Base-by-base conservation (phyloP, 805 yeast genomes). In the Candida taoyuanica region DNA sequence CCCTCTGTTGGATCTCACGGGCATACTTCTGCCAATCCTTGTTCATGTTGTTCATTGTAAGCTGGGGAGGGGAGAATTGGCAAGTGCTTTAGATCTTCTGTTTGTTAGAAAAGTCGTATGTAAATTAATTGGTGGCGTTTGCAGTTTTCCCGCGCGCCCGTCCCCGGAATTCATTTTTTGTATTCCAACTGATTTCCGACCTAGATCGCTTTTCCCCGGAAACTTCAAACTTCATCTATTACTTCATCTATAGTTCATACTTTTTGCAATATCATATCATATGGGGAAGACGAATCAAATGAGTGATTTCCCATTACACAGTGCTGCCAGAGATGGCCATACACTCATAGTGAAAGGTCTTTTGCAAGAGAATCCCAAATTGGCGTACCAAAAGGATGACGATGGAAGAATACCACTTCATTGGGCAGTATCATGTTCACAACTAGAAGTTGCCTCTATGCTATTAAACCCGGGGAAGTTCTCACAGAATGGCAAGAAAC, bases 401-500 rank as follows among this genome's bases (percentile, higher is more conserved):
- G 96, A 88, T 53, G 81, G 78, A 2, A 70, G 97, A 47, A 78
- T 84, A 3, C 83, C 96, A 2, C 63, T 88, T 33, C 94, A 86
- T 58, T 89, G 96, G 96, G 96, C 96, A 1, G 76, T 81, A 19
- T 75, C 95, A 1, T 70, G 70, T 49, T 73, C 75, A 34, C 70
- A 79, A 40, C 50, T 62, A 5, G 77, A 74, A 19, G 66, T 81
- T 15, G 76, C 76, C 0, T 60, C 69, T 13, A 49, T 71, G 26
- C 53, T 81, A 7, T 58, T 68, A 39, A 63, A 60, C 39, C 70
- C 66, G 26, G 47, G 49, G 38, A 59, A 39, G 44, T 57, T 37
- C 43, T 28, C 55, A 12, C 26, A 39, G 16, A 44, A 36, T 7
- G 31, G 25, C 1, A 49, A 49, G 32, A 42, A 37, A n/a, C 37